Percentiles rank a stretch among this genome's conserved stretches.
phyloP scores from a whole-genome alignment of 768 basidiomycete species.

The Rhizopogon sp. region DNA sequence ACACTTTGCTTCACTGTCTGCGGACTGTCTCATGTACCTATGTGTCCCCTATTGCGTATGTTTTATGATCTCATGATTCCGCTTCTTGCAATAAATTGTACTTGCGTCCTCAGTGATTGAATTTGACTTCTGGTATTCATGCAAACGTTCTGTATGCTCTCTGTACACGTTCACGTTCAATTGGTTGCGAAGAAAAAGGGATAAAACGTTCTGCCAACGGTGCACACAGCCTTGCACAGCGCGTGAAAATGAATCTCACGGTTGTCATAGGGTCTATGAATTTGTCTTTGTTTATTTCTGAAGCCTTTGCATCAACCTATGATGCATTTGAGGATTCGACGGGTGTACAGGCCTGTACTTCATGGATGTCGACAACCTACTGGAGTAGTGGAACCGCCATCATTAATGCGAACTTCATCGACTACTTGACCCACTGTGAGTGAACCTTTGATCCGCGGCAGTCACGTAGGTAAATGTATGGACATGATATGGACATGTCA shows the following conservation, averaged over 20 bases:
- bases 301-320: background rate
- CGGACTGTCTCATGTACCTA: slow-evolving; percentile 25
- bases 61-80: slow-evolving; percentile 3
- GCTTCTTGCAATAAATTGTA: background rate
- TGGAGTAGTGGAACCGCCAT: background rate
- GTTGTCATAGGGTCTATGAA: no score
- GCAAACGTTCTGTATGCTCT: no score
- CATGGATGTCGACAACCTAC: no score
- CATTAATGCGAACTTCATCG: background rate
- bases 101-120: background rate
- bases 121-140: background rate
- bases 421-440: no score
- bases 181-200: background rate
- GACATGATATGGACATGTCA: no score
- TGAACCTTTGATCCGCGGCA: no score
- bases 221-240: background rate
- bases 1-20: slow-evolving; percentile 4
- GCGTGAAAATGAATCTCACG: background rate
- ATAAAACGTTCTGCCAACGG: background rate
- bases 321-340: no score
- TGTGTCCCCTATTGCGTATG: slow-evolving; percentile 13
- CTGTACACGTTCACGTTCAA: background rate
- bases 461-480: no score
- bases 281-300: slow-evolving; percentile 9
- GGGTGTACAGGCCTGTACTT: no score